phyloP scores from a whole-genome alignment of 768 basidiomycete genomes.

The Suillus lakei region DNA sequence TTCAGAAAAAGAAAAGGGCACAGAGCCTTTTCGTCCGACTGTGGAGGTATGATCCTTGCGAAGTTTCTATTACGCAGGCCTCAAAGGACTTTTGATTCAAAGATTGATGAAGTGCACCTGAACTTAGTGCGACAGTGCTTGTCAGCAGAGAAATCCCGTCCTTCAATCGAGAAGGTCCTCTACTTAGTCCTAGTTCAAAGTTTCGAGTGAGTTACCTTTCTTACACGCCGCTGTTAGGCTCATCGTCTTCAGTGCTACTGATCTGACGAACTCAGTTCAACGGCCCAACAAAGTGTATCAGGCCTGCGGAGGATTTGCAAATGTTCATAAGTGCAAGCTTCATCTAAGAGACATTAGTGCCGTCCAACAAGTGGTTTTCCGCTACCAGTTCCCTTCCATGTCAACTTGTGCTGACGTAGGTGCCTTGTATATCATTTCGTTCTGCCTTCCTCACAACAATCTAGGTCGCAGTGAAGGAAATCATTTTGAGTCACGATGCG shows the following conservation, averaged over 20 bases:
- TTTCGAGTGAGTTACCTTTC: not conserved
- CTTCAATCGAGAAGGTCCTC: not conserved
- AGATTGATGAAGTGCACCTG: not conserved
- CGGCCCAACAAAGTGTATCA: not conserved
- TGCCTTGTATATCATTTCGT: not conserved
- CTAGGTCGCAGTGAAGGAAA: conserved; percentile 3
- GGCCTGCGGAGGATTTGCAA: not conserved
- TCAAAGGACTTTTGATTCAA: not conserved
- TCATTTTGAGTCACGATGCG: not conserved
- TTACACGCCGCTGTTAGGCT: not conserved
- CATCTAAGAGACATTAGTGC: too few relatives aligned
- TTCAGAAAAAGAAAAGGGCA: not conserved
- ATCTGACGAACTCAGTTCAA: not conserved
- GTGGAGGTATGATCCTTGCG: not conserved
- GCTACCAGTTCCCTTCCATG: not conserved
- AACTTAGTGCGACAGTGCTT: not conserved
- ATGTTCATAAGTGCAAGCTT: not conserved
- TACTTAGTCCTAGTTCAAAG: not conserved
- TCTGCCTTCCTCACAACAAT: not conserved
- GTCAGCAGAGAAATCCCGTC: not conserved
- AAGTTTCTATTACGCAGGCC: not conserved
- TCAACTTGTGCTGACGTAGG: not conserved
- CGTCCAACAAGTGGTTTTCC: not conserved
- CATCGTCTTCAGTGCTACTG: not conserved
- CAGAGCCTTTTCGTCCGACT: not conserved